phyloP scores from a whole-genome alignment of 1,284 basidiomycete genomes.

The Leccinum solheimii region DNA sequence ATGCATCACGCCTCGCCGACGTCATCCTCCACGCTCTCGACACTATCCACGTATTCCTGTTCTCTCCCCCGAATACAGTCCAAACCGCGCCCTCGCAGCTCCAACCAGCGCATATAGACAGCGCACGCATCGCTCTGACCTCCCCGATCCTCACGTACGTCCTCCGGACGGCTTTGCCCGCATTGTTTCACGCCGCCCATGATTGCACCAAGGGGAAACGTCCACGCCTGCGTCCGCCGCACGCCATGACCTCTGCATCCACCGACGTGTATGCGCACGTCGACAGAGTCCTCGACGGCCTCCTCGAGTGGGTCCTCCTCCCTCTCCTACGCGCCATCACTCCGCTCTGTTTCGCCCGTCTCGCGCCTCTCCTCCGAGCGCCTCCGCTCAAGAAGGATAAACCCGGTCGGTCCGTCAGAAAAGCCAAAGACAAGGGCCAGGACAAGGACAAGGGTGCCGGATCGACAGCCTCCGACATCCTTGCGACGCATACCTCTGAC shows the following conservation, averaged over 20 bases:
- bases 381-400: conserved; percentile 8
- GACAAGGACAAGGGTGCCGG: neutral
- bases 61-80: conserved; percentile 10
- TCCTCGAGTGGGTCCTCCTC: conserved; percentile 26
- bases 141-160: conserved; percentile 28
- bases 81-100: neutral
- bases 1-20: conserved; percentile 16
- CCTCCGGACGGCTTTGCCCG: conserved; percentile 22
- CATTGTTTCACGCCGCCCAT: conserved; percentile 12
- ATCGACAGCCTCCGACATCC: neutral
- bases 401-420: neutral
- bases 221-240: conserved; percentile 2
- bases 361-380: conserved; percentile 12
- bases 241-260: neutral
- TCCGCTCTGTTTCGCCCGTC: conserved; percentile 20
- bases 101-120: conserved; percentile 18
- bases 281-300: conserved; percentile 22
- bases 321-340: conserved; percentile 23
- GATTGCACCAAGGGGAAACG: conserved; percentile 15
- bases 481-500: neutral
- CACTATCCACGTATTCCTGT: conserved; percentile 23
- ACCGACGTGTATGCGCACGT: conserved; percentile 9
- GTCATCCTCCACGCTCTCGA: conserved; percentile 26
- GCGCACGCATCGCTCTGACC: conserved; percentile 19
- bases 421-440: conserved; percentile 4